These are phyloP conservation scores for Tulasnella calospora DNA, from an alignment of 768 basidiomycete genomes.

Conservation along the genomic window DNA sequence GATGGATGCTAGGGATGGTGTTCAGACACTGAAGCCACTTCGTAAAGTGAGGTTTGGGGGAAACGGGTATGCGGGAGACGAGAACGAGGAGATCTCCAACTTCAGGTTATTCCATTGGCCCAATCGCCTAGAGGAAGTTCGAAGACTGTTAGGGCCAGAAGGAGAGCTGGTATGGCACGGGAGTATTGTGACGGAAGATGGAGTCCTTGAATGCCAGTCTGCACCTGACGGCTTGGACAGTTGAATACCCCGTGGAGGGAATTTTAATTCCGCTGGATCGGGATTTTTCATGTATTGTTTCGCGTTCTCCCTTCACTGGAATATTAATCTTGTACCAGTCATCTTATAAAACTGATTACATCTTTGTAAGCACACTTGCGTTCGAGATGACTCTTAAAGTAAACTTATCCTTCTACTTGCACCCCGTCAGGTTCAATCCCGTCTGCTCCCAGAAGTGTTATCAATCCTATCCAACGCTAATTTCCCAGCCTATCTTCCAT, in stretches of 20 bases:
- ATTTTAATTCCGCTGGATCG: too few relatives aligned
- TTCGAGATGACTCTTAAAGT: neutral
- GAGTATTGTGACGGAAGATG: neutral
- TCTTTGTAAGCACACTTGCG: conserved; percentile 52
- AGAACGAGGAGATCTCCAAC: neutral
- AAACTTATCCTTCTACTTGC: neutral
- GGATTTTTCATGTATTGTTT: too few relatives aligned
- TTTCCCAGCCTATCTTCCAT: conserved; percentile 39
- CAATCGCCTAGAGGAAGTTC: neutral
- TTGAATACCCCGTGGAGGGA: neutral
- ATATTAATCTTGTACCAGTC: conserved; percentile 81
- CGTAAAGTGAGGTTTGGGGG: neutral
- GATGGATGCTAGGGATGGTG: neutral
- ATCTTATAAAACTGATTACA: conserved; percentile 77
- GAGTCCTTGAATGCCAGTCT: neutral
- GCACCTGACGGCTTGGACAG: neutral
- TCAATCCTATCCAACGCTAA: conserved; percentile 54
- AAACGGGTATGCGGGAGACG: neutral
- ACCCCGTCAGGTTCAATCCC: conserved; percentile 58
- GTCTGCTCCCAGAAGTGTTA: conserved; percentile 59
- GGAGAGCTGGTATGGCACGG: neutral
- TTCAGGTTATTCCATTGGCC: neutral
- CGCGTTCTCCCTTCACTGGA: too few relatives aligned
- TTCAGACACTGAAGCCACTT: neutral
- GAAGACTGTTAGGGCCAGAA: neutral